These are phyloP conservation scores for Umbellularia californica DNA, from an alignment of 164 flowering plant species.

Conservation along the genomic window DNA sequence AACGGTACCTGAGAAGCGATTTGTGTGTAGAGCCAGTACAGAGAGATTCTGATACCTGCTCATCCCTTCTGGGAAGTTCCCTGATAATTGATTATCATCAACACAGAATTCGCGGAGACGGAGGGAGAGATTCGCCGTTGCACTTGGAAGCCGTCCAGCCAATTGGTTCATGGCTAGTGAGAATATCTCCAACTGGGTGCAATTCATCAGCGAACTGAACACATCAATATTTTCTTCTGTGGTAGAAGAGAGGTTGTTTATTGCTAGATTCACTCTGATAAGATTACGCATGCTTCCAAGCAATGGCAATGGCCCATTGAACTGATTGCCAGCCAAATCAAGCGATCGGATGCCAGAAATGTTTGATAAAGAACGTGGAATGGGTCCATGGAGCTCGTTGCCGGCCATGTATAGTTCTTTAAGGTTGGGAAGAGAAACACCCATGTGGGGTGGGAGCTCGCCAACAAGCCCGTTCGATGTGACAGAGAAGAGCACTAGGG, in stretches of 20 bases:
- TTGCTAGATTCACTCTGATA: neutral
- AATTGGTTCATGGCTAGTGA: constrained; percentile 3
- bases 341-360: too few species aligned
- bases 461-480: too few species aligned
- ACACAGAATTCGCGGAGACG: neutral
- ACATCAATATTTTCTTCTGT: neutral
- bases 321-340: neutral
- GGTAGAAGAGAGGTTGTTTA: neutral
- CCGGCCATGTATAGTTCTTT: too few species aligned
- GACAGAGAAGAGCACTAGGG: too few species aligned
- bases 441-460: too few species aligned
- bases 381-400: too few species aligned
- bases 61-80: constrained; percentile 14
- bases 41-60: constrained; percentile 19
- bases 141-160: constrained; percentile 22
- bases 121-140: constrained; percentile 22
- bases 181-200: constrained; percentile 11
- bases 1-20: constrained; percentile 22
- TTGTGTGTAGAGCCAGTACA: neutral
- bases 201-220: constrained; percentile 11
- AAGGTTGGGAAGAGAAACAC: too few species aligned
- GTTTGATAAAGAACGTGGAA: too few species aligned
- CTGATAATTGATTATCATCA: constrained; percentile 10
- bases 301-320: neutral
- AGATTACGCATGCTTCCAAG: neutral